Percentiles rank a stretch among this genome's conserved stretches.
Conservation (phyloP, 495 filamentous ascomycete species). For the Penicillium tannophilum region DNA sequence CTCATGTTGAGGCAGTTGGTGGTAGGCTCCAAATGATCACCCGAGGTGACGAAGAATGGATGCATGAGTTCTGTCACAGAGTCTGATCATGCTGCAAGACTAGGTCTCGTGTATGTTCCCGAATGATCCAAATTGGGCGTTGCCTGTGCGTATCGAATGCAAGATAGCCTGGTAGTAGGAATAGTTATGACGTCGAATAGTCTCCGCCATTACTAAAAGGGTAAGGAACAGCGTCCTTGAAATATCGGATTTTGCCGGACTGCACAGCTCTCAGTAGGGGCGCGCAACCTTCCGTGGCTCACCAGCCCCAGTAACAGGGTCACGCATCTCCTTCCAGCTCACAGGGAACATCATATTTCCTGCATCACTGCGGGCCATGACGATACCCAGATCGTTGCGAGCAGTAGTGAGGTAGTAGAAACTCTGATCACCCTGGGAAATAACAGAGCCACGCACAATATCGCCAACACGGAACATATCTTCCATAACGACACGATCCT, state of each 20-base stretch:
- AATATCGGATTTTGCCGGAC: not conserved
- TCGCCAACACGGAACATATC: constrained; percentile 94
- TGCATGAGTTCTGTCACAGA: not conserved
- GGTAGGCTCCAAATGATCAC: not conserved
- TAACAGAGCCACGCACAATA: constrained; percentile 86
- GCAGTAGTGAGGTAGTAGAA: constrained; percentile 93
- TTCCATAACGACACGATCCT: constrained; percentile 86
- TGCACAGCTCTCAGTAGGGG: constrained; percentile 64
- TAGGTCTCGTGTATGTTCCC: not conserved
- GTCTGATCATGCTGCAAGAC: not conserved
- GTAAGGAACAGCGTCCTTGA: not conserved
- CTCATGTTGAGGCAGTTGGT: not conserved
- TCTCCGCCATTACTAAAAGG: not conserved
- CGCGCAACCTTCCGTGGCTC: constrained; percentile 93
- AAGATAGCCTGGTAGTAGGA: not conserved
- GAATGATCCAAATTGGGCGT: not conserved
- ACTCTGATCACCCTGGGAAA: constrained; percentile 87
- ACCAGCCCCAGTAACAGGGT: constrained; percentile 72
- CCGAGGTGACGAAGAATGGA: not conserved
- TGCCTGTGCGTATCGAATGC: constrained; percentile 2
- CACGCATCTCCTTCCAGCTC: constrained; percentile 91
- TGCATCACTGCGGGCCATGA: constrained; percentile 87
- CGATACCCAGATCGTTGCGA: constrained; percentile 86
- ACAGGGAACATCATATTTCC: constrained; percentile 90
- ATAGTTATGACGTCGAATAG: not conserved